A percentile compares a stretch with the other conserved stretches of the same genome.
These are phyloP conservation scores for Lachnellula hyalina DNA, from an alignment of 2,329 filamentous ascomycete species.

Conservation along the genomic window DNA sequence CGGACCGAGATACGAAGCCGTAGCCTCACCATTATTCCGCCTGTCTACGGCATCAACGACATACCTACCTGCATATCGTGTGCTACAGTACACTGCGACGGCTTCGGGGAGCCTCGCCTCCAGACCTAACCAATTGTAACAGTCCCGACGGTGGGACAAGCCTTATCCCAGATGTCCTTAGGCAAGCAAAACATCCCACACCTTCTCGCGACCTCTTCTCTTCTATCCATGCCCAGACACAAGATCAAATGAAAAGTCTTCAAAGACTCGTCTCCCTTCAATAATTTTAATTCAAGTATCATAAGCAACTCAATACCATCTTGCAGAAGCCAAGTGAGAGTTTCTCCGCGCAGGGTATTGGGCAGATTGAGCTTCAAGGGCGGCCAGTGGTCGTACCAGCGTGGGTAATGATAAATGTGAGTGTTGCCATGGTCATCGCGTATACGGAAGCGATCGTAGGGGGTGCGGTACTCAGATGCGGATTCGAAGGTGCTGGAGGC, in stretches of 20 bases:
- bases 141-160: neutral
- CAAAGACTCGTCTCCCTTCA: neutral
- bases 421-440: neutral
- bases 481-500: neutral
- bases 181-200: neutral
- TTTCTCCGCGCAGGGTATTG: neutral
- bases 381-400: neutral
- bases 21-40: too few relatives aligned
- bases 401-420: neutral
- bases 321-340: conserved; percentile 1
- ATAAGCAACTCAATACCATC: conserved; percentile 1
- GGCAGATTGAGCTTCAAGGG: neutral
- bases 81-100: too few relatives aligned
- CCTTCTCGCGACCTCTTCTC: neutral
- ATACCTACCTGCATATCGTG: too few relatives aligned
- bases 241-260: neutral
- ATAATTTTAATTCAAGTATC: neutral
- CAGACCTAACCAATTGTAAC: neutral
- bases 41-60: too few relatives aligned
- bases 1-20: too few relatives aligned
- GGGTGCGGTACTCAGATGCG: neutral
- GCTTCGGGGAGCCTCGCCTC: too few relatives aligned
- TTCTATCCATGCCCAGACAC: neutral
- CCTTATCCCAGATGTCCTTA: conserved; percentile 1
- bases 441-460: neutral